A percentile compares a stretch with the other conserved stretches of the same genome.
Conservation (phyloP, 768 basidiomycete species). For the Russula vinacea region DNA sequence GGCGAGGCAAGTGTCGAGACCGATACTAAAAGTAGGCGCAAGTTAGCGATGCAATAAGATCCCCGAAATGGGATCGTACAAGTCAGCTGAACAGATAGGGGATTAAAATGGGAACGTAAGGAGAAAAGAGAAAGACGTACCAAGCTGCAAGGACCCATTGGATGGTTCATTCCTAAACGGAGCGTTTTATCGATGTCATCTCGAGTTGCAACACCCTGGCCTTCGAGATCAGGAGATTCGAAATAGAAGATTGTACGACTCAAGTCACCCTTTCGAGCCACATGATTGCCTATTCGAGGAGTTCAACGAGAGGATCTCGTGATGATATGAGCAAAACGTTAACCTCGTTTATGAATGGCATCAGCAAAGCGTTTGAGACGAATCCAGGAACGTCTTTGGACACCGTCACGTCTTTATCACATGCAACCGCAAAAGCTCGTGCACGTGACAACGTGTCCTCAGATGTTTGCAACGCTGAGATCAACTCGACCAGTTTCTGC, state of each 20-base stretch:
- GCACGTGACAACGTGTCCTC: constrained; percentile 70
- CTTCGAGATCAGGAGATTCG: not conserved
- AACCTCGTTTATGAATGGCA: constrained; percentile 97
- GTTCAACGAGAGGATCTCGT: not conserved
- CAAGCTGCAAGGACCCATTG: constrained; percentile 93
- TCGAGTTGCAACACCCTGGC: constrained; percentile 72
- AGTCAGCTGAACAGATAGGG: constrained; percentile 35
- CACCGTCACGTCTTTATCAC: constrained; percentile 90
- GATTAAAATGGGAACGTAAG: not conserved
- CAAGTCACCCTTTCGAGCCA: constrained; percentile 74
- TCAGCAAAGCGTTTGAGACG: constrained; percentile 90
- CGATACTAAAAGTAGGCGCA: constrained; percentile 57
- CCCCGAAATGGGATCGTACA: constrained; percentile 31
- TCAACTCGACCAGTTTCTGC: constrained; percentile 90
- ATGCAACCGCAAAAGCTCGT: constrained; percentile 77
- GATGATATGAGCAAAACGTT: constrained; percentile 19
- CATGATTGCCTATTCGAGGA: constrained; percentile 72
- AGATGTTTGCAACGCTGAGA: constrained; percentile 89
- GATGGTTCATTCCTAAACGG: constrained; percentile 89
- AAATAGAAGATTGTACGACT: not conserved
- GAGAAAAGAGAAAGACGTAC: constrained; percentile 37
- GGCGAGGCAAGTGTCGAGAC: constrained; percentile 93
- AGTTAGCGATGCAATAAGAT: not conserved
- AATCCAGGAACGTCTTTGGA: constrained; percentile 93
- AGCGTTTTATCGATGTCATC: constrained; percentile 96